A percentile compares a stretch with the other conserved stretches of the same genome.
Conservation (phyloP, 2,329 filamentous ascomycete species). For the Tolypocladium tundrense region DNA sequence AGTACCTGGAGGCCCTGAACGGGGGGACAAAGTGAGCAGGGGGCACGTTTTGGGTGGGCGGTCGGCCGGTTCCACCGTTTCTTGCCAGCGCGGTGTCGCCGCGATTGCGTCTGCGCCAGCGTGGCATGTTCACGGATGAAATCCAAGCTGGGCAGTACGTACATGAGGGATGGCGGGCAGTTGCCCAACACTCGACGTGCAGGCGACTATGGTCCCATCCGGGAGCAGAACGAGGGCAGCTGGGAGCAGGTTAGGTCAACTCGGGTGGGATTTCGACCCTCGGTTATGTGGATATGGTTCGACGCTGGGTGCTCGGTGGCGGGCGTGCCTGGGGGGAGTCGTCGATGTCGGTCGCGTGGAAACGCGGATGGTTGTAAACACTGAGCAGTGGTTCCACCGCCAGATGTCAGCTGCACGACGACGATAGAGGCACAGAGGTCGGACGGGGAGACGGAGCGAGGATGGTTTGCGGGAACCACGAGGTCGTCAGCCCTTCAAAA, state of each 20-base stretch:
- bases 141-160: constrained; percentile 5
- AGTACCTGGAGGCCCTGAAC: constrained; percentile 42
- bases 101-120: not conserved
- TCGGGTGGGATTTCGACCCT: not conserved
- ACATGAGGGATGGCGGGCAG: constrained; percentile 13
- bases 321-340: not conserved
- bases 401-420: not conserved
- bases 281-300: not conserved
- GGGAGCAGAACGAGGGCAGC: not conserved
- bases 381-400: not conserved
- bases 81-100: not conserved
- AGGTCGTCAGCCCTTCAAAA: constrained; percentile 7
- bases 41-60: not conserved
- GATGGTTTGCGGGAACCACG: constrained; percentile 2
- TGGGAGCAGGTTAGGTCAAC: not conserved
- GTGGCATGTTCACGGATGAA: not conserved
- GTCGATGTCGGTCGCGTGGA: not conserved
- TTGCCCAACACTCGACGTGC: constrained; percentile 8
- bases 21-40: constrained; percentile 2
- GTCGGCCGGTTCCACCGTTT: not conserved
- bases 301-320: not conserved
- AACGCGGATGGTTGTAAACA: not conserved
- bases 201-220: constrained; percentile 9
- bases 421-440: not conserved
- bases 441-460: not conserved